These are phyloP conservation scores for Pterocarpus macrocarpus DNA, from an alignment of 306 rosid genomes.

Conservation along the genomic window DNA sequence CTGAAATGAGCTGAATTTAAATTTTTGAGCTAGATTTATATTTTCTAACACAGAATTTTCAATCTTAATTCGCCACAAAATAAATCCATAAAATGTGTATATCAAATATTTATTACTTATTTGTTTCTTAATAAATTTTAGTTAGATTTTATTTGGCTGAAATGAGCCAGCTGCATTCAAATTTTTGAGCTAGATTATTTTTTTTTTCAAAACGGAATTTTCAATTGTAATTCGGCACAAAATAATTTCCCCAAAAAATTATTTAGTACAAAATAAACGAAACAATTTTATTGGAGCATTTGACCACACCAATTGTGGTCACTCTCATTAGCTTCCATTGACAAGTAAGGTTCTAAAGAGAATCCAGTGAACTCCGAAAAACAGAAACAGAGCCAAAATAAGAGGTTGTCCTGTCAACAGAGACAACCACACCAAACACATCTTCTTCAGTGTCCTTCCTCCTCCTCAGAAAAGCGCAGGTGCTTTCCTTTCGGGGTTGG, in stretches of 20 bases:
- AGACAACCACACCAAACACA: conserved; percentile 34
- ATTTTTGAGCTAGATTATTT: too few relatives aligned
- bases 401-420: conserved; percentile 12
- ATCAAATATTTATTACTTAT: too few relatives aligned
- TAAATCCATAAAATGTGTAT: background rate
- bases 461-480: conserved; percentile 72
- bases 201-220: too few relatives aligned
- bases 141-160: too few relatives aligned
- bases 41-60: too few relatives aligned
- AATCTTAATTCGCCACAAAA: background rate
- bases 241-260: background rate
- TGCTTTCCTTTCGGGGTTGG: conserved; percentile 95
- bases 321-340: background rate
- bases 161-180: too few relatives aligned
- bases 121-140: too few relatives aligned
- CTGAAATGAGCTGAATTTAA: too few relatives aligned
- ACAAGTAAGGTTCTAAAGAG: background rate
- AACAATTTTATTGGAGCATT: background rate
- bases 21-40: too few relatives aligned
- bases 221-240: background rate
- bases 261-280: background rate
- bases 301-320: conserved; percentile 7
- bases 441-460: conserved; percentile 29
- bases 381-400: background rate
- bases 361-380: background rate